Evolutionary conservation across 2,329 filamentous ascomycete genomes (phyloP), one percentile per base, ranked within the genome.

Genomic region (Saccharata proteae): DNA sequence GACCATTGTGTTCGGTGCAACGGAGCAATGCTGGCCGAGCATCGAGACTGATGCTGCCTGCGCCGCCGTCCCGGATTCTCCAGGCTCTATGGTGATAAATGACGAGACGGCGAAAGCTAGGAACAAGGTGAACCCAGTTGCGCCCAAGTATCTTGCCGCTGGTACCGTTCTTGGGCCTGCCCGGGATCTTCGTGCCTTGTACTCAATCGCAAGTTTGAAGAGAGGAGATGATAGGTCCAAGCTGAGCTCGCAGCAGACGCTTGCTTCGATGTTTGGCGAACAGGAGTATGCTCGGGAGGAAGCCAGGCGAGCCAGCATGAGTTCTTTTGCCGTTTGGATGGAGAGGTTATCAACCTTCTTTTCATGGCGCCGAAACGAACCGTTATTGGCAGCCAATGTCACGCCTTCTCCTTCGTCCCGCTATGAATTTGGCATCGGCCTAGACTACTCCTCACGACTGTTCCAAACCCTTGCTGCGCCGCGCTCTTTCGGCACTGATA

Each of bases 1-100:
- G 40, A 62, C 61, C 6, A 64, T 75, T 7, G 41, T 76, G 1
- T 75, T 74, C 38, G 65, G 59, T 3, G 65, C 67, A 6, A 59
- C 64, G 33, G 74, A 74, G 45, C 45, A 55, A 14, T 75, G 71
- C 40, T 59, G 57, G 38, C 58, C 58, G 2, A 57, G 58, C 36
- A 40, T 50, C 2, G 32, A 43, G 3, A 47, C 54, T 1, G 63
- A 69, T 32, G 49, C 61, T 20, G 61, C 64, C n/a, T 75, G 71
- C 43, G 58, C 56, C 24, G 61, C 62, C 12, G 59, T 69, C 0
- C 70, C 71, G 0, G 45, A 61, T 16, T 72, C 69, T 0, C 55
- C 58, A n/a, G n/a, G 4, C 42, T 74, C 2, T 62, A 65, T 1
- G 50, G 55, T 6, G 59, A 70, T 36, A 16, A 29, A 14, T 20